Percentiles rank a stretch among this genome's conserved stretches.
These are phyloP conservation scores for Leccinum pseudoinsigne DNA, from an alignment of 1,284 basidiomycete species.

Conservation along the genomic window DNA sequence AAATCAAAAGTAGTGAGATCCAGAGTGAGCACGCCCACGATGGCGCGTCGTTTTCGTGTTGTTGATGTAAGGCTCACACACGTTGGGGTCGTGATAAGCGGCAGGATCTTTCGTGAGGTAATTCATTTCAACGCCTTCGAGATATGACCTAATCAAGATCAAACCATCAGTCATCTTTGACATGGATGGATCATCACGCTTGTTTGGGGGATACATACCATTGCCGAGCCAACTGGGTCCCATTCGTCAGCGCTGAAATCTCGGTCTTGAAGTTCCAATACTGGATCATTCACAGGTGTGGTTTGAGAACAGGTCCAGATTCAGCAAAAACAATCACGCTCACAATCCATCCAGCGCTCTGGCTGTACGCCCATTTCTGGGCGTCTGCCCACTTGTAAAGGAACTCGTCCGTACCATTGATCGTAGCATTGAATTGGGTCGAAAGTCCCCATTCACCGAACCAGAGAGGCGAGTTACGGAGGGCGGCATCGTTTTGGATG, in stretches of 20 bases:
- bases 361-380: conserved; percentile 65
- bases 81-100: conserved; percentile 51
- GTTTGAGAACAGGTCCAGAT: background rate
- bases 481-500: conserved; percentile 35
- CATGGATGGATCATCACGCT: background rate
- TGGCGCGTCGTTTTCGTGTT: conserved; percentile 1
- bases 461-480: conserved; percentile 42
- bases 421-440: conserved; percentile 59
- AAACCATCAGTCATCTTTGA: background rate
- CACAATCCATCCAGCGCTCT: conserved; percentile 72
- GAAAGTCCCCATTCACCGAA: conserved; percentile 70
- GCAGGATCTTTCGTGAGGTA: conserved; percentile 66
- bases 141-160: conserved; percentile 58
- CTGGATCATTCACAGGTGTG: conserved; percentile 37
- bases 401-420: conserved; percentile 58
- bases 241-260: conserved; percentile 43
- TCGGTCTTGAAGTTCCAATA: conserved; percentile 83
- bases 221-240: conserved; percentile 52
- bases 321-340: conserved; percentile 26
- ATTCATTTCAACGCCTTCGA: conserved; percentile 58
- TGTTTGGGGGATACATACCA: conserved; percentile 44
- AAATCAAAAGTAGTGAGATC: background rate
- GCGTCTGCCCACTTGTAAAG: conserved; percentile 75
- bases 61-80: conserved; percentile 55
- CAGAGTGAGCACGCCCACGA: background rate